Evolutionary conservation across 2,329 filamentous ascomycete genomes (phyloP).

Genomic region (Calonectria crousiana): DNA sequence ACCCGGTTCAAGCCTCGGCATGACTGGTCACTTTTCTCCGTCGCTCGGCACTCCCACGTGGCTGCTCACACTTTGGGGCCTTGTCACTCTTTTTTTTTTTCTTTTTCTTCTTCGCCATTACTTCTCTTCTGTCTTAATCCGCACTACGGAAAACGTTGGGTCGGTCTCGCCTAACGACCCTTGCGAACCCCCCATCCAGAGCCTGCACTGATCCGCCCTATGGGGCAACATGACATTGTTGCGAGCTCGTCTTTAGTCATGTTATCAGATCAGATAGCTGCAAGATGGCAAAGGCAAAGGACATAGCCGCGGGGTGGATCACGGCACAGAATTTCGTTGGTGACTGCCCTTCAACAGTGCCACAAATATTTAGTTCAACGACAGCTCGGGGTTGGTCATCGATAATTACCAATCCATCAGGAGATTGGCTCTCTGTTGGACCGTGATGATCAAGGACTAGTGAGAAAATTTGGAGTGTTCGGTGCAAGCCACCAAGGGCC

Average conservation of each 20-base stretch:
- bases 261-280: slow-evolving; percentile 4
- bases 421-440: slow-evolving; percentile 22
- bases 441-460: slow-evolving; percentile 14
- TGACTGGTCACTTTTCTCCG: slow-evolving; percentile 41
- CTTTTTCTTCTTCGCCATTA: slow-evolving; percentile 3
- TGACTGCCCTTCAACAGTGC: neutral
- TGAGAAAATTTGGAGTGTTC: slow-evolving; percentile 20
- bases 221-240: slow-evolving; percentile 14
- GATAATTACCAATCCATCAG: neutral
- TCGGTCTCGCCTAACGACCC: slow-evolving; percentile 16
- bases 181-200: neutral
- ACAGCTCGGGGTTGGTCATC: neutral
- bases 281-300: neutral
- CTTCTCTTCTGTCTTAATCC: slow-evolving; percentile 15
- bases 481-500: slow-evolving; percentile 12
- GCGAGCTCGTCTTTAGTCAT: neutral
- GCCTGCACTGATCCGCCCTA: slow-evolving; percentile 17
- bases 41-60: slow-evolving; percentile 42
- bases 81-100: slow-evolving; percentile 23
- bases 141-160: slow-evolving; percentile 33
- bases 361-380: neutral
- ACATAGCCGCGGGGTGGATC: slow-evolving; percentile 6
- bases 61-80: slow-evolving; percentile 34
- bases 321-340: neutral
- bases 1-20: slow-evolving; percentile 4